Percentiles rank a stretch among this genome's conserved stretches.
These are phyloP conservation scores for Talaromyces sp. DNA, from an alignment of 2,329 filamentous ascomycete species.

Conservation along the genomic window DNA sequence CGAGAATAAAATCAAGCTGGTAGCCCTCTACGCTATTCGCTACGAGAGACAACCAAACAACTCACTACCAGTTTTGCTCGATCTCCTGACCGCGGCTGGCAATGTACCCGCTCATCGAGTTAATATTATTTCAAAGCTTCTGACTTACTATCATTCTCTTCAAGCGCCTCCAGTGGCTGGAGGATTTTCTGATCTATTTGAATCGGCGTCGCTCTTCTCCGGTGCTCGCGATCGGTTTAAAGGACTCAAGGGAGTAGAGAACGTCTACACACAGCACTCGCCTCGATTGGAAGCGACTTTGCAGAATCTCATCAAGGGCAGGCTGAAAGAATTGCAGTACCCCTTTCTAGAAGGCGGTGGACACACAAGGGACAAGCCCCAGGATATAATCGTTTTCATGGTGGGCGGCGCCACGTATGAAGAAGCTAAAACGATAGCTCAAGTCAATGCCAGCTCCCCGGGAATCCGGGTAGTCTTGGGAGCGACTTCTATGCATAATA, in stretches of 20 bases:
- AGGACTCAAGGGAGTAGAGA: constrained; percentile 93
- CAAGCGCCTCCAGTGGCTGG: constrained; percentile 70
- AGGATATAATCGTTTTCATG: constrained; percentile 94
- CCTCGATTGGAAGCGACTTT: constrained; percentile 80
- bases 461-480: constrained; percentile 85
- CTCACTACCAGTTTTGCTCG: constrained; percentile 75
- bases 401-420: constrained; percentile 92
- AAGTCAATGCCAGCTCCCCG: constrained; percentile 84
- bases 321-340: constrained; percentile 78
- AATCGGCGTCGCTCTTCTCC: constrained; percentile 84
- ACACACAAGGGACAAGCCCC: constrained; percentile 86
- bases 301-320: constrained; percentile 89
- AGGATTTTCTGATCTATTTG: constrained; percentile 86
- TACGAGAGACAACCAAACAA: constrained; percentile 85
- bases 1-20: constrained; percentile 81
- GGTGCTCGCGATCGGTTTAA: constrained; percentile 84
- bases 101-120: constrained; percentile 70
- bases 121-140: constrained; percentile 72
- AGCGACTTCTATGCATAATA: constrained; percentile 84
- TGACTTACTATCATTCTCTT: constrained; percentile 80
- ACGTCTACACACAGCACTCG: constrained; percentile 97
- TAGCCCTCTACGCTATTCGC: constrained; percentile 89
- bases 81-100: constrained; percentile 80
- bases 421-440: constrained; percentile 92
- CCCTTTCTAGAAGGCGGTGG: constrained; percentile 88